Base-by-base conservation (phyloP, 192 early-diverging fungal species). In the Coemansia erecta region DNA sequence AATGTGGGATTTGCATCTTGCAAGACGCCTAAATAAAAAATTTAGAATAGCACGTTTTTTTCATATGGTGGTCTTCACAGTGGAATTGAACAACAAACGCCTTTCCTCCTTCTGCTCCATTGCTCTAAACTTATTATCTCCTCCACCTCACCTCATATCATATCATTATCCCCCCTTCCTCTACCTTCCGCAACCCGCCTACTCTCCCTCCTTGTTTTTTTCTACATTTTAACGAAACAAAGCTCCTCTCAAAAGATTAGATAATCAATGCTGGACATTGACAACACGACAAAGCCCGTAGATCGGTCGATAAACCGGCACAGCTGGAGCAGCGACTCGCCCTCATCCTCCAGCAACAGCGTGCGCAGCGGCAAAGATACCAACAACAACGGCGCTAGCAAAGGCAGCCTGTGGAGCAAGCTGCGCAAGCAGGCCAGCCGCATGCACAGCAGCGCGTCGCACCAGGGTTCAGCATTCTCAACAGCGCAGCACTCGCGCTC, bases 251-350 rank as follows among this genome's bases (percentile, higher is more conserved):
- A 2, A 31, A 31, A 31, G 28, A 40, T 23, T 10, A 26, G 8
- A 24, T 8, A 2, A 21, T 3, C 42, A 37, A 71, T 71, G 70
- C 55, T 66, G 54, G 64, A 64, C 17, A 60, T 72, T 47, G 60
- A 64, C 21, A 63, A 18, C 52, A 44, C 31, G 3, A 49, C 37
- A 37, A 48, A 26, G 45, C 40, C 52, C 31, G 45, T 11, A 2
- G 64, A 77, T 42, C 35, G 53, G 22, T 46, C 62, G 12, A 17
- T 46, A 8, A 60, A 46, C 37, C 70, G 70, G 9, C 62, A 68
- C 43, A 78, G 75, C 70, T 78, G 75, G 70, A 66, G 75, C 66
- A 78, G 75, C 66, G 75, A 78, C 66, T 66, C 68, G 37, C 75
- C 64, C 33, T 15, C 55, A 6, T 64, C 61, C 21, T 72, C 69